A percentile compares a stretch with the other conserved stretches of the same genome.
phyloP scores from a whole-genome alignment of 2,329 filamentous ascomycete genomes.

The Cephalotrichum gorgonifer region DNA sequence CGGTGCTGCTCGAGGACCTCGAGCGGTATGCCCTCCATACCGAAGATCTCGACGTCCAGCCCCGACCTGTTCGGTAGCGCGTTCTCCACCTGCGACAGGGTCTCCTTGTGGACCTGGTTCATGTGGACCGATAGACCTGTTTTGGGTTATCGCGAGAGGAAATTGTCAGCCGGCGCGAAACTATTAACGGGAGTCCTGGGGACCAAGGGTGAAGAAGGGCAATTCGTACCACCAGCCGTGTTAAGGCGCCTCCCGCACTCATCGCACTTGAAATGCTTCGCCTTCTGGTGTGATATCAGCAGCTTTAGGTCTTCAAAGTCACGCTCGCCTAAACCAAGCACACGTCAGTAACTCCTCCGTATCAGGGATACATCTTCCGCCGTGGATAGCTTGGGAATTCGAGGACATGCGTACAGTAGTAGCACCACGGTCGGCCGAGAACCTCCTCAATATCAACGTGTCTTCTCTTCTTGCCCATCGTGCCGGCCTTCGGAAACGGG shows the following conservation, averaged over 20 bases:
- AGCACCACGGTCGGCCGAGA: constrained; percentile 85
- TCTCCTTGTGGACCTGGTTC: constrained; percentile 98
- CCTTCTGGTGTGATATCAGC: constrained; percentile 92
- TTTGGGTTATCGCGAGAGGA: not conserved
- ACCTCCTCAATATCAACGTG: constrained; percentile 83
- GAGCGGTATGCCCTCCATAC: constrained; percentile 92
- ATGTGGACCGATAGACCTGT: constrained; percentile 88
- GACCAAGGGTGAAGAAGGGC: not conserved
- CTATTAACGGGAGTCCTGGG: not conserved
- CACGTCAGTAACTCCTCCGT: not conserved
- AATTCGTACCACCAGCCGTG: constrained; percentile 73
- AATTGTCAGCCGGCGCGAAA: not conserved
- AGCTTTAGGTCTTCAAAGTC: constrained; percentile 98
- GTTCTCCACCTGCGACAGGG: constrained; percentile 79
- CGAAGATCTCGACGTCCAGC: constrained; percentile 91
- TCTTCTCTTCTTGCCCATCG: constrained; percentile 80
- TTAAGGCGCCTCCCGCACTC: constrained; percentile 80
- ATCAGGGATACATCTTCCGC: not conserved
- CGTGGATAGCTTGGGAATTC: too few relatives aligned
- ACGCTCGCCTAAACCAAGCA: constrained; percentile 55
- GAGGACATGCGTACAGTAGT: constrained; percentile 89
- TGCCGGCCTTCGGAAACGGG: not conserved
- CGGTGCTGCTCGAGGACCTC: constrained; percentile 76
- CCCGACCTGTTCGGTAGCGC: constrained; percentile 77
- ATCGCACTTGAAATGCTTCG: constrained; percentile 99